Base-by-base conservation (phyloP, 495 filamentous ascomycete species). In the Ramalina intermedia region DNA sequence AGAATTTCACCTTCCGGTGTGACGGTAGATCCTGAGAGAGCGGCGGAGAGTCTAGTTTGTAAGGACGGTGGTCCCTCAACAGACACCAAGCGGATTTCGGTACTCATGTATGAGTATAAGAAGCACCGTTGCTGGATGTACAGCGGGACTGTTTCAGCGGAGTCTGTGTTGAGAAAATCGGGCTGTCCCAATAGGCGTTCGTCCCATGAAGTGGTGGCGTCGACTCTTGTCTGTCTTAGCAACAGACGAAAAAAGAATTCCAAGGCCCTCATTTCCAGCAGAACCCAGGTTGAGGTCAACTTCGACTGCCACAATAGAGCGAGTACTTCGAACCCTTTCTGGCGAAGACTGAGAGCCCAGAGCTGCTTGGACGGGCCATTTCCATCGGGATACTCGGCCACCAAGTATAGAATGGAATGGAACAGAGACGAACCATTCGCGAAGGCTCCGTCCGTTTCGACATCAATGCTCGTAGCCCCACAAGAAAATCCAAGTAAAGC, bases 401-500 rank as follows among this genome's bases (percentile, higher is more conserved):
- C 62, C 27, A 85, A 72, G 6, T 68, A 68, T 41, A 94, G 66
- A 21, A 96, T 72, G 18, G 76, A 69, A 66, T 99, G 89, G 57
- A 96, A 82, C 26, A 99, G 71, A 6, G 93, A 90, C 43, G 69
- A 69, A 21, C 76, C 70, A 17, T 73, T 61, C 33, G 76, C 72
- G 55, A 94, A 88, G 6, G 79, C 60, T 27, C 86, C 71, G 23
- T 74, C 69, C 0, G 74, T 58, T 40, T 79, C 65, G 21, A 91
- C 64, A 43, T 74, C 75, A 16, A 96, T 65, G n/a, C 69, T 67
- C 43, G 74, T 74, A 18, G 79, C 71, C 21, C 76, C 72, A 56
- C 85, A 89, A 27, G 71, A 69, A 60, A 99, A 96, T 1, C 91
- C 91, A 18, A 99, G 81, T 17, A 99, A 65, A 39, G 91, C 70